Evolutionary conservation across 192 early-diverging fungal genomes (phyloP).

Genomic region (Backusella westeae): DNA sequence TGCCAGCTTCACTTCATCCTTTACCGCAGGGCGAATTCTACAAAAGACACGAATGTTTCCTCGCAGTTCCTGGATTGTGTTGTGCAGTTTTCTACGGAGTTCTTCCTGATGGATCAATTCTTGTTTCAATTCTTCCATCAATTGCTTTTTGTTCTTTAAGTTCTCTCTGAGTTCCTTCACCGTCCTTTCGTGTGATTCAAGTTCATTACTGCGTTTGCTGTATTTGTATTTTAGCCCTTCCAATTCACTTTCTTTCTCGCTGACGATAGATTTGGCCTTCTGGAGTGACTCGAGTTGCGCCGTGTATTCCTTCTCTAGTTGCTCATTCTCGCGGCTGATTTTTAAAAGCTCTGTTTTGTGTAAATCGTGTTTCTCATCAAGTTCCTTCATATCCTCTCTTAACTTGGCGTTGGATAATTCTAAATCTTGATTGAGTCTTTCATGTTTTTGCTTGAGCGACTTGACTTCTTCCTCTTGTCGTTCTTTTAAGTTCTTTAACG

Average conservation of each 20-base stretch:
- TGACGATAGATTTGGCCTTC: background rate
- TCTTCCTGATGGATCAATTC: slow-evolving; percentile 73
- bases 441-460: background rate
- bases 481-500: background rate
- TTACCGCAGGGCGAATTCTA: slow-evolving; percentile 77
- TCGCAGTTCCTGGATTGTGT: slow-evolving; percentile 90
- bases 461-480: background rate
- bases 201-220: background rate
- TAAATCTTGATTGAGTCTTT: background rate
- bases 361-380: background rate
- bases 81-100: slow-evolving; percentile 82
- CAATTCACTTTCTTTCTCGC: background rate
- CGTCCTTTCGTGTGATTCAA: slow-evolving; percentile 3
- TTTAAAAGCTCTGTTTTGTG: background rate
- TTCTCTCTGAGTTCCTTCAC: background rate
- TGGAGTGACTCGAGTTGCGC: background rate
- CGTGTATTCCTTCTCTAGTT: background rate
- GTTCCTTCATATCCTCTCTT: background rate
- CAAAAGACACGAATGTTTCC: slow-evolving; percentile 99
- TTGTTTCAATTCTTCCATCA: slow-evolving; percentile 8
- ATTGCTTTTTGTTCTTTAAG: background rate
- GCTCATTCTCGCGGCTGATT: background rate
- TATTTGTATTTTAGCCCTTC: background rate
- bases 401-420: background rate
- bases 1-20: slow-evolving; percentile 15